Conservation (phyloP, 202 grass and related monocot genomes). For the Panicum virgatum region DNA sequence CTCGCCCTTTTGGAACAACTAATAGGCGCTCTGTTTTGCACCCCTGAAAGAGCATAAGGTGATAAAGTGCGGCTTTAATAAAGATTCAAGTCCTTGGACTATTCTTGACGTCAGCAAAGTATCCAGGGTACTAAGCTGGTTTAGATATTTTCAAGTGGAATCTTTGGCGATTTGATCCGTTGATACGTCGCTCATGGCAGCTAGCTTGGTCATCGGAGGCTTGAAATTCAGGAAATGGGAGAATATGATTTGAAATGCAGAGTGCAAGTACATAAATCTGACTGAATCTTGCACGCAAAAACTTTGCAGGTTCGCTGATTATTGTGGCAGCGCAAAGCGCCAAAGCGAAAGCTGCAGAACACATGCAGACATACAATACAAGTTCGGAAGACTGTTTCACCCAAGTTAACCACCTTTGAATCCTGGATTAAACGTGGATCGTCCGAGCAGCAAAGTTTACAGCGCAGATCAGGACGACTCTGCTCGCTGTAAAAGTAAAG, state of each 20-base stretch:
- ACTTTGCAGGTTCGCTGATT: background rate
- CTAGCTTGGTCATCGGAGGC: background rate
- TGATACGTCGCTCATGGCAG: background rate
- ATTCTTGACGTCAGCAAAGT: background rate
- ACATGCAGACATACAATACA: too few relatives aligned
- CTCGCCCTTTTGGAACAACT: conserved; percentile 26
- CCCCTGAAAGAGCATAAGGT: conserved; percentile 24
- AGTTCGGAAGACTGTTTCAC: too few relatives aligned
- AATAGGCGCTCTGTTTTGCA: conserved; percentile 15
- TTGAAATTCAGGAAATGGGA: background rate
- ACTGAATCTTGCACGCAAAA: background rate
- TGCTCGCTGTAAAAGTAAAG: background rate
- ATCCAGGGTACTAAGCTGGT: background rate
- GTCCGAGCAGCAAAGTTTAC: background rate
- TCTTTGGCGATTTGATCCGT: background rate
- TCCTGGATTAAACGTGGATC: background rate
- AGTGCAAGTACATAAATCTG: background rate
- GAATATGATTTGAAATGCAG: background rate
- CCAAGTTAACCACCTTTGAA: background rate
- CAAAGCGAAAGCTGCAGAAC: too few relatives aligned
- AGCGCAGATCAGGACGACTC: too few relatives aligned
- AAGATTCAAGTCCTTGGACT: conserved; percentile 1
- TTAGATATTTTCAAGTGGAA: background rate
- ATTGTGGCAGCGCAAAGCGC: too few relatives aligned
- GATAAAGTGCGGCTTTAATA: conserved; percentile 38